A percentile compares a stretch with the other conserved stretches of the same genome.
phyloP scores from a whole-genome alignment of 352 stramenopile species.

The Globisporangium sylvaticum region DNA sequence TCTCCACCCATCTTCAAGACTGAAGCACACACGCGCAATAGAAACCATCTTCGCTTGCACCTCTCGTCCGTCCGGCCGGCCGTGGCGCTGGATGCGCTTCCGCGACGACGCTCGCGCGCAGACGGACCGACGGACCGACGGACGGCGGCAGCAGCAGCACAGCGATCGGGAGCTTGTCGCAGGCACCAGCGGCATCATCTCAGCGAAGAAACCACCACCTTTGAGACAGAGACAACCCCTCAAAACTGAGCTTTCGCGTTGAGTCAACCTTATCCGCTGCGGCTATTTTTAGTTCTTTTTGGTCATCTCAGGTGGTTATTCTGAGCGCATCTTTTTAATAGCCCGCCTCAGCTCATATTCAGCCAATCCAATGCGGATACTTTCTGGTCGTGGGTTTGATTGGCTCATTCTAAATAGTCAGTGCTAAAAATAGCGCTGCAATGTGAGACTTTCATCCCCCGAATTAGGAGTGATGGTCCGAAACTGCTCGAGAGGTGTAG shows the following conservation, averaged over 20 bases:
- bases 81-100: too few relatives aligned
- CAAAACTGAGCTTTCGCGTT: not conserved
- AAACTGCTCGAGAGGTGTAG: not conserved
- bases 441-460: not conserved
- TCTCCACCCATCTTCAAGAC: not conserved
- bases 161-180: too few relatives aligned
- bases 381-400: not conserved
- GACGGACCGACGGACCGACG: too few relatives aligned
- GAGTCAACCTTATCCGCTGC: not conserved
- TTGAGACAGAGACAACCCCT: too few relatives aligned
- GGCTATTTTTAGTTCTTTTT: not conserved
- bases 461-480: slow-evolving; percentile 1
- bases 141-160: too few relatives aligned
- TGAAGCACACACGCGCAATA: not conserved
- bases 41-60: too few relatives aligned
- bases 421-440: not conserved
- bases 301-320: not conserved
- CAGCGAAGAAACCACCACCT: too few relatives aligned
- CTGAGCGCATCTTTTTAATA: not conserved
- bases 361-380: not conserved
- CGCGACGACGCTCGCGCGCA: too few relatives aligned
- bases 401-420: not conserved
- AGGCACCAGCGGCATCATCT: too few relatives aligned
- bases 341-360: not conserved
- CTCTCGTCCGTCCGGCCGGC: too few relatives aligned